Evolutionary conservation across 202 grass and related monocot species (phyloP), one percentile per base, ranked within the genome.

Genomic region (Zoysia matrella): DNA sequence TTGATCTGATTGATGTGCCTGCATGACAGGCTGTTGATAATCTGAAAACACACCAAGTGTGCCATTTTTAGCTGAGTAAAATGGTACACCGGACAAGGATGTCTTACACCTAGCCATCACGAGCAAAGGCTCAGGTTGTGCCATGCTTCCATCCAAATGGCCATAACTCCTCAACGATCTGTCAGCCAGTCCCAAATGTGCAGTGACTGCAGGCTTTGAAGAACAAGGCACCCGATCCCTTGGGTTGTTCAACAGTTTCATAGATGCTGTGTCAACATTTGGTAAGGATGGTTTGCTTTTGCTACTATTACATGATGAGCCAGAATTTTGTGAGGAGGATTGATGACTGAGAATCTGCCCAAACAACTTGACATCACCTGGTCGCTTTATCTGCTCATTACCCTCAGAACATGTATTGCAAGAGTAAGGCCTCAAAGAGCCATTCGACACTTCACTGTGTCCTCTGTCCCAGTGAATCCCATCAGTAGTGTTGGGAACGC

Each of bases 341-440:
- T 88, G 88, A 40, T 87, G 87, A 53, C 84, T 89, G 46, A 94
- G 89, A 85, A 96, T 93, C 81, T 86, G 73, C 61, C 93, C 93
- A 49, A 96, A 96, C 12, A 96, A 81, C 81, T 96, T 96, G 9
- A 96, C 88, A 89, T 96, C 93, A 62, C 86, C 86, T 11, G 88
- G 74, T 10, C 74, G 85, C 79, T 88, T 89, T 49, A 43, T 60
- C 39, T 86, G 90, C 62, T 91, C 84, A 7, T 87, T 81, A 52
- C 61, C 78, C 58, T 85, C 89, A 13, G 84, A 65, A 50, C 70
- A 85, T 91, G 77, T n/a, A 53, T 79, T 87, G 3, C 43, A 12
- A 16, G 73, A 74, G 65, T 68, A 81, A 52, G 72, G 55, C 42
- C 39, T 85, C 69, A 74, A 58, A 5, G 52, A 77, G 6, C 54